Evolutionary conservation across 2,329 filamentous ascomycete genomes (phyloP), one percentile per base, ranked within the genome.

Genomic region (Verticillium isaacii): DNA sequence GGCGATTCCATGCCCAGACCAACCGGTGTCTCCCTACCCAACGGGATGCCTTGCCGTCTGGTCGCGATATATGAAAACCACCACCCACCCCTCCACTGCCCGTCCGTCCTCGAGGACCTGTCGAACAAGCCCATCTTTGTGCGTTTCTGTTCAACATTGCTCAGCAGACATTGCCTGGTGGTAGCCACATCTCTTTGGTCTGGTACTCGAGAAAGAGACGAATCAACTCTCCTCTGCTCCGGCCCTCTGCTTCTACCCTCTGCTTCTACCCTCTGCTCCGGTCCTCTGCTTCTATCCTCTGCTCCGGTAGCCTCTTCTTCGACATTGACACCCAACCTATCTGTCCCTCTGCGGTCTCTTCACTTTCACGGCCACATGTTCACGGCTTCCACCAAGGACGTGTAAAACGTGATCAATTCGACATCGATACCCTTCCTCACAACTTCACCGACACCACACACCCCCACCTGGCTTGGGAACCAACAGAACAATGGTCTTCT

Each of bases 401-500:
- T 6, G 29, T 32, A n/a, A 15, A 25, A 23, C 25, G n/a, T 9
- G 54, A 32, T n/a, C 25, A 14, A 29, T 14, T 32, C 29, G n/a
- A 32, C 52, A 25, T 29, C 17, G 12, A 8, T 23, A 29, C 9
- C 29, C 54, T 8, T 32, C 32, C 9, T 39, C 36, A 29, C n/a
- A 5, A 23, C 41, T 23, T 11, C 41, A 50, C 2, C 17, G 9
- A 39, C 39, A 45, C 56, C 14, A 17, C 39, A 17, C 32, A 39
- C 7, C 25, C n/a, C 41, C 29, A 19, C 19, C 17, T 19, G 8
- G 17, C 58, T 23, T 36, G 15, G 29, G 25, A 32, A 60, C 5
- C 25, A 34, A 15, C 41, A 14, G 29, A 39, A 71, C 67, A 60
- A 77, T 77, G 75, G 74, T 84, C 57, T 84, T 75, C 68, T 85